phyloP scores from a whole-genome alignment of 2,329 filamentous ascomycete genomes.

The Ustulina deusta region DNA sequence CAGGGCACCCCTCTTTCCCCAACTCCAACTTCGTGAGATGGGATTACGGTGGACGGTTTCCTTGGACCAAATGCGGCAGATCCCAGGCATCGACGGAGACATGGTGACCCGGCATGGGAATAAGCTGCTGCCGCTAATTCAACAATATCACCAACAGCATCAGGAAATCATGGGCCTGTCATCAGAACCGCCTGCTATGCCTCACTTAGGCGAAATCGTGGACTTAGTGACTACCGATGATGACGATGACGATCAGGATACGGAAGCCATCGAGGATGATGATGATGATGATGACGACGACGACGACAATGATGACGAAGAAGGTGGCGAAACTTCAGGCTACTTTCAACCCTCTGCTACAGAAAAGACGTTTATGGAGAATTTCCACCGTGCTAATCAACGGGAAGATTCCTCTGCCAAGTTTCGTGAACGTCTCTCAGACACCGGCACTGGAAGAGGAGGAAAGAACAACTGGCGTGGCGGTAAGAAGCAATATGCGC shows the following conservation, averaged over 20 bases:
- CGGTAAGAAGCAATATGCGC: constrained; percentile 41
- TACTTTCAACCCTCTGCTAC: constrained; percentile 57
- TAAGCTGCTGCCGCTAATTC: constrained; percentile 70
- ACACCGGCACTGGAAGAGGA: constrained; percentile 42
- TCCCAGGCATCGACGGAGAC: constrained; percentile 71
- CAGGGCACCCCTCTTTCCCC: constrained; percentile 73
- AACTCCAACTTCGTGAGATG: constrained; percentile 78
- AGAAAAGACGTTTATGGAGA: constrained; percentile 50
- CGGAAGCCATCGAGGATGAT: constrained; percentile 40
- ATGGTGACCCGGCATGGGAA: constrained; percentile 72
- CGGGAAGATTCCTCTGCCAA: constrained; percentile 38
- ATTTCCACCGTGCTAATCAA: constrained; percentile 40
- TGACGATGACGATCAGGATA: constrained; percentile 46
- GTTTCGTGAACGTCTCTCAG: constrained; percentile 36
- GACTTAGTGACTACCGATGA: constrained; percentile 62
- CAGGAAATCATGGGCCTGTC: constrained; percentile 61
- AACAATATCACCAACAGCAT: constrained; percentile 60
- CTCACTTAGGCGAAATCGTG: constrained; percentile 52
- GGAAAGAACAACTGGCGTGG: constrained; percentile 42
- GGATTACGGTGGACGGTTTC: constrained; percentile 74
- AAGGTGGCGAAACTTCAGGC: constrained; percentile 58
- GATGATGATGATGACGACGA: constrained; percentile 38
- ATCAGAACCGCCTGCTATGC: constrained; percentile 28
- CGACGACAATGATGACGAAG: constrained; percentile 43
- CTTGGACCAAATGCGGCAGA: constrained; percentile 70